Percentiles rank a stretch among this genome's conserved stretches.
Conservation (phyloP, 1,139 yeast genomes). For the Blastobotrys arbuscula region DNA sequence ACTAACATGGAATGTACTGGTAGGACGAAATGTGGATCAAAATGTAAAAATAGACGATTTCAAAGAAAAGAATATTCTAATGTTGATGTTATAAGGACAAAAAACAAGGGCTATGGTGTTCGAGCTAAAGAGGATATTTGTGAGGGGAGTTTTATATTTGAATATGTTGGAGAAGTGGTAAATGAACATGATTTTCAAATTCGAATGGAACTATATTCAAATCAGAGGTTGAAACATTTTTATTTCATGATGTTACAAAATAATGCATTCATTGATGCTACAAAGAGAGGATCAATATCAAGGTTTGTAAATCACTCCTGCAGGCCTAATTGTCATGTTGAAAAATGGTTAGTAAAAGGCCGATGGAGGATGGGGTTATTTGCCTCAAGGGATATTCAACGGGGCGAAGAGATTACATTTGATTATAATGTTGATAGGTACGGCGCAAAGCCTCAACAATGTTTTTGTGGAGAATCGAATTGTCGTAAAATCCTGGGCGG, state of each 20-base stretch:
- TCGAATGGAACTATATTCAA: slow-evolving; percentile 70
- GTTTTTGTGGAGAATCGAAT: slow-evolving; percentile 90
- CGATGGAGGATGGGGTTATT: slow-evolving; percentile 92
- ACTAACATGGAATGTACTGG: slow-evolving; percentile 89
- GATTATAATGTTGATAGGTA: slow-evolving; percentile 95
- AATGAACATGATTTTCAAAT: slow-evolving; percentile 65
- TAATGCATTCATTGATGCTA: slow-evolving; percentile 92
- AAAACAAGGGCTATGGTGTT: slow-evolving; percentile 83
- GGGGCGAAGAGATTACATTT: slow-evolving; percentile 90
- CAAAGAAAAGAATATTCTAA: slow-evolving; percentile 66
- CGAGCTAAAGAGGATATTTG: slow-evolving; percentile 59
- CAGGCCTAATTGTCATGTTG: slow-evolving; percentile 88
- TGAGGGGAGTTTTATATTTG: slow-evolving; percentile 70
- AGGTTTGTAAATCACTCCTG: slow-evolving; percentile 95
- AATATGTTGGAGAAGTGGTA: slow-evolving; percentile 91
- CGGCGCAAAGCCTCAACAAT: slow-evolving; percentile 91
- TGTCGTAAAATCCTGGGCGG: slow-evolving; percentile 95
- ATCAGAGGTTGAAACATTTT: slow-evolving; percentile 71
- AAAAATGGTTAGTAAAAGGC: slow-evolving; percentile 95
- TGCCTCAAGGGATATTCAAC: slow-evolving; percentile 64
- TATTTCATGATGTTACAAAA: slow-evolving; percentile 96
- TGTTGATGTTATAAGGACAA: slow-evolving; percentile 74
- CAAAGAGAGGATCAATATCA: slow-evolving; percentile 78
- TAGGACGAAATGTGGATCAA: slow-evolving; percentile 62
- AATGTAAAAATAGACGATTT: slow-evolving; percentile 84